Percentiles rank a stretch among this genome's conserved stretches.
phyloP scores from a whole-genome alignment of 495 filamentous ascomycete genomes.

The Tuber calosporum region DNA sequence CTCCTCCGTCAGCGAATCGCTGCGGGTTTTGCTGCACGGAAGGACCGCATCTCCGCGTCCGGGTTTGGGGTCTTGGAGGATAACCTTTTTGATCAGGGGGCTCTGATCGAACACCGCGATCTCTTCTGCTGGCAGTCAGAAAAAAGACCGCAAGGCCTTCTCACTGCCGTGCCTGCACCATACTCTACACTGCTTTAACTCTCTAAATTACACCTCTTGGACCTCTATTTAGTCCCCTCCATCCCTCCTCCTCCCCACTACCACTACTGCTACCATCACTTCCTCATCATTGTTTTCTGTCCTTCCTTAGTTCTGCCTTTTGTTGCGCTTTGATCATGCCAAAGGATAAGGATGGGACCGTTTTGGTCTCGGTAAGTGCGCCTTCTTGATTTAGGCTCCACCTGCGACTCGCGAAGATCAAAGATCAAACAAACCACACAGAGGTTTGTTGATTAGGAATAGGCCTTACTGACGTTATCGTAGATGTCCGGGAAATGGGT shows the following conservation, averaged over 20 bases:
- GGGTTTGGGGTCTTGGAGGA: neutral
- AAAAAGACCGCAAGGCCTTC: neutral
- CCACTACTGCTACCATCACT: neutral
- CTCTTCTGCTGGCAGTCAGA: neutral
- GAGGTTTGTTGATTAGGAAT: constrained; percentile 8
- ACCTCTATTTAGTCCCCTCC: constrained; percentile 2
- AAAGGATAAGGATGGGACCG: constrained; percentile 82
- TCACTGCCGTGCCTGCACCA: neutral
- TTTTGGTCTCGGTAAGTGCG: constrained; percentile 60
- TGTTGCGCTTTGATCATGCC: constrained; percentile 51
- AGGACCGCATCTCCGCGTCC: neutral
- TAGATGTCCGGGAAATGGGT: constrained; percentile 88
- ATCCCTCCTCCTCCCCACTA: neutral
- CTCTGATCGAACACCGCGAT: neutral
- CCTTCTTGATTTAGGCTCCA: constrained; percentile 22
- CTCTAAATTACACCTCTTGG: neutral
- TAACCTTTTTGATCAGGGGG: neutral
- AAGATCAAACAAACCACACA: neutral
- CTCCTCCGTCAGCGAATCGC: neutral
- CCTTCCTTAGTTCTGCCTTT: constrained; percentile 10
- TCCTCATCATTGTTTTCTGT: constrained; percentile 8
- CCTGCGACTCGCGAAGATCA: neutral
- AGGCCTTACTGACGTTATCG: constrained; percentile 20
- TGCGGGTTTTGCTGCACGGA: neutral
- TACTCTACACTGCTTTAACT: neutral